These are phyloP conservation scores for Boletus rubescentipes DNA, from an alignment of 768 basidiomycete genomes.

Conservation along the genomic window DNA sequence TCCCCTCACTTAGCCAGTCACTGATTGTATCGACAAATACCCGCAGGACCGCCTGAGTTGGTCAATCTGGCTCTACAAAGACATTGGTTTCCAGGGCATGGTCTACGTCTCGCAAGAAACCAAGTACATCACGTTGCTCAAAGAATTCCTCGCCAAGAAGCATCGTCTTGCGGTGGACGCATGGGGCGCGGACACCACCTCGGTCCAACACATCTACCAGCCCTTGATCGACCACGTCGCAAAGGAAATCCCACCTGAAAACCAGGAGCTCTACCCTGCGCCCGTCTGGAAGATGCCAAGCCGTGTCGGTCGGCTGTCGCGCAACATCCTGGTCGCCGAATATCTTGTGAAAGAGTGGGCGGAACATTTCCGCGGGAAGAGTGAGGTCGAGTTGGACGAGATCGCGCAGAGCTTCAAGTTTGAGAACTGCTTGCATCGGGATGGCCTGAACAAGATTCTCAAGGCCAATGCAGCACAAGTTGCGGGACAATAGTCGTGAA, in stretches of 20 bases:
- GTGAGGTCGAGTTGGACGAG: conserved; percentile 60
- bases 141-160: conserved; percentile 72
- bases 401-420: conserved; percentile 77
- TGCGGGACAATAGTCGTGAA: not conserved
- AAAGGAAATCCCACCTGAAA: conserved; percentile 49
- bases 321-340: conserved; percentile 70
- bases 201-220: conserved; percentile 58
- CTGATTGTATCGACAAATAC: too few relatives aligned
- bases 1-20: not conserved
- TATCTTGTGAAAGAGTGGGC: conserved; percentile 75
- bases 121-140: conserved; percentile 69
- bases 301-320: conserved; percentile 56
- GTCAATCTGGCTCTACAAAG: conserved; percentile 89
- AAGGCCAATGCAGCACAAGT: conserved; percentile 37
- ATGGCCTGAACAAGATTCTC: conserved; percentile 59
- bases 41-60: conserved; percentile 62
- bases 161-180: conserved; percentile 74
- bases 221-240: conserved; percentile 64
- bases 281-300: conserved; percentile 62
- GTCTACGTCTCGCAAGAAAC: conserved; percentile 67
- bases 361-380: conserved; percentile 61
- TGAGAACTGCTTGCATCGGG: conserved; percentile 65
- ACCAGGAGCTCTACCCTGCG: conserved; percentile 57
- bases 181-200: conserved; percentile 69
- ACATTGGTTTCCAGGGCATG: conserved; percentile 88